A percentile compares a stretch with the other conserved stretches of the same genome.
phyloP scores from a whole-genome alignment of 768 basidiomycete genomes.

The Leccinum disarticulatum region DNA sequence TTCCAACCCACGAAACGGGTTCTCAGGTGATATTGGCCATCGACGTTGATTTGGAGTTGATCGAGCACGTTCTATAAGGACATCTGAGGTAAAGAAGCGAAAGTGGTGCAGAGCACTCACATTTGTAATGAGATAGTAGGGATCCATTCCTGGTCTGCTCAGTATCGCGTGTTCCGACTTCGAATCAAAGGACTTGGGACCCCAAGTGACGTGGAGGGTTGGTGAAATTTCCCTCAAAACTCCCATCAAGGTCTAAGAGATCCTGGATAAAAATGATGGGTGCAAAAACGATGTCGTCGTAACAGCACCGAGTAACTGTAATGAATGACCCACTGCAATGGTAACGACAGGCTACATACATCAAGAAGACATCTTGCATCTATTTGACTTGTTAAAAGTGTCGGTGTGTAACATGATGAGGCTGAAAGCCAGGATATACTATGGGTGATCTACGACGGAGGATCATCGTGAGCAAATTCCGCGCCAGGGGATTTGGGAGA shows the following conservation, averaged over 20 bases:
- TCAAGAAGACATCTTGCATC: slow-evolving; percentile 96
- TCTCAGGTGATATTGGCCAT: slow-evolving; percentile 53
- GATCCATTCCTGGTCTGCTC: slow-evolving; percentile 75
- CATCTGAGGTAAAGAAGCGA: slow-evolving; percentile 6
- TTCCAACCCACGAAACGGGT: slow-evolving; percentile 72
- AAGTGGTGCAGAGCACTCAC: slow-evolving; percentile 39
- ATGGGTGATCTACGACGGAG: slow-evolving; percentile 66
- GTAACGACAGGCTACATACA: slow-evolving; percentile 43
- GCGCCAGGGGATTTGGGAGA: not conserved
- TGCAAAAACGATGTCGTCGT: slow-evolving; percentile 97
- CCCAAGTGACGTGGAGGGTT: slow-evolving; percentile 37
- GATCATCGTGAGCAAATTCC: not conserved
- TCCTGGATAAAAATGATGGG: slow-evolving; percentile 97
- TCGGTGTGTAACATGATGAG: slow-evolving; percentile 99
- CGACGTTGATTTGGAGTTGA: slow-evolving; percentile 68
- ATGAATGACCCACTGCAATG: slow-evolving; percentile 2
- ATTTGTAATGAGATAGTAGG: slow-evolving; percentile 86
- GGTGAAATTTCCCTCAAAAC: slow-evolving; percentile 40
- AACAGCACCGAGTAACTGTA: slow-evolving; percentile 66
- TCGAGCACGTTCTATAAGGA: slow-evolving; percentile 56
- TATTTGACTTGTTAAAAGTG: slow-evolving; percentile 97
- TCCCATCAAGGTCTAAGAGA: slow-evolving; percentile 64
- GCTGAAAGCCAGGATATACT: slow-evolving; percentile 92
- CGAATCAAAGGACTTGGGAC: slow-evolving; percentile 32
- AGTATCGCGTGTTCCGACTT: slow-evolving; percentile 39